Conservation (phyloP, 495 filamentous ascomycete species). For the Trichocladium uniseriatum region DNA sequence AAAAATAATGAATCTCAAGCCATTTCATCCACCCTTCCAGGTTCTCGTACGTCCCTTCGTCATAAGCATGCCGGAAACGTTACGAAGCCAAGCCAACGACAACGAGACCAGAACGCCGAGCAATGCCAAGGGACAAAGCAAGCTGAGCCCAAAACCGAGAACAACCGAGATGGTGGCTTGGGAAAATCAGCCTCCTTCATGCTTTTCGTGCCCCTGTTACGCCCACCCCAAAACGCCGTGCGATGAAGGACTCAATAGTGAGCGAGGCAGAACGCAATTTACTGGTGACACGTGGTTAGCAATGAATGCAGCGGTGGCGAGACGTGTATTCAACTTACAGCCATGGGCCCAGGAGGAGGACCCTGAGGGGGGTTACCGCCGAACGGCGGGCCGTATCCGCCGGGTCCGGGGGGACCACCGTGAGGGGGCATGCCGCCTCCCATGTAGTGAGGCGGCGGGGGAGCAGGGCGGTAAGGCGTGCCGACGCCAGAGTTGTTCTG, state of each 20-base stretch:
- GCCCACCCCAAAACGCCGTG: constrained; percentile 12
- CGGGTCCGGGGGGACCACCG: constrained; percentile 14
- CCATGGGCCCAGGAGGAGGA: constrained; percentile 22
- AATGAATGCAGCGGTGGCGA: neutral
- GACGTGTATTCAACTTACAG: constrained; percentile 11
- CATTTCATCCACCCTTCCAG: constrained; percentile 9
- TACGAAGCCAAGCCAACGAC: constrained; percentile 1
- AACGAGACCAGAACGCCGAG: constrained; percentile 14
- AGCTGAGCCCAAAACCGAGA: constrained; percentile 5
- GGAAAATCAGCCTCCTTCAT: constrained; percentile 4
- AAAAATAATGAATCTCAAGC: constrained; percentile 5
- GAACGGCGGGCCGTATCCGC: constrained; percentile 20
- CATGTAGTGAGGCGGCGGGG: constrained; percentile 73
- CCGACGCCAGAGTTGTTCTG: constrained; percentile 99
- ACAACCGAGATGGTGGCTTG: neutral
- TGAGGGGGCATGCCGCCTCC: constrained; percentile 22
- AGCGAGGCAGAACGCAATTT: constrained; percentile 8
- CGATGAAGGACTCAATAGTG: constrained; percentile 7
- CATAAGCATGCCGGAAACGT: constrained; percentile 4
- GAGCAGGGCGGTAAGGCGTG: constrained; percentile 92
- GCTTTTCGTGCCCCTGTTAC: constrained; percentile 8
- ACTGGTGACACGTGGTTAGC: constrained; percentile 1
- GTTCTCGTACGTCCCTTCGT: constrained; percentile 7
- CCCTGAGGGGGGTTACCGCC: constrained; percentile 24
- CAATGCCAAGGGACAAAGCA: constrained; percentile 14